phyloP scores from a whole-genome alignment of 176 grass and related monocot species.

The Juncus inflexus region DNA sequence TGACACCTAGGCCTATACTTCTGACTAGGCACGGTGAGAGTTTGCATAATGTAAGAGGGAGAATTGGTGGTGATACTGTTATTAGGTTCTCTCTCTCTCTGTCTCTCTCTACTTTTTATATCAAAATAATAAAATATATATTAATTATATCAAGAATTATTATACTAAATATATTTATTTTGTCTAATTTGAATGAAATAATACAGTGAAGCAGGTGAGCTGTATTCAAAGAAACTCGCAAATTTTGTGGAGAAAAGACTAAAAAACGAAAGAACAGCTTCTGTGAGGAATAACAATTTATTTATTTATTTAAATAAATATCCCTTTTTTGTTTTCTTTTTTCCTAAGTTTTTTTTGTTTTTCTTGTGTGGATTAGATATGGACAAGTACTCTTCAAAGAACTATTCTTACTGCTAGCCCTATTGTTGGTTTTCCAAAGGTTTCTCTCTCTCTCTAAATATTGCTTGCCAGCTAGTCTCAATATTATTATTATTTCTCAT shows the following conservation, averaged over 20 bases:
- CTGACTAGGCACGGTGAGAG: constrained; percentile 98
- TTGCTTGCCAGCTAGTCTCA: too few relatives aligned
- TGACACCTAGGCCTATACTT: constrained; percentile 87
- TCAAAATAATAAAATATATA: constrained; percentile 2
- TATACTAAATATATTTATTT: constrained; percentile 22
- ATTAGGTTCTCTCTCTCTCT: constrained; percentile 61
- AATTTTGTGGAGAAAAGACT: constrained; percentile 93
- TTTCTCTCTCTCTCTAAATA: constrained; percentile 24
- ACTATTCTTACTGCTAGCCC: constrained; percentile 87
- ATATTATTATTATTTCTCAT: too few relatives aligned
- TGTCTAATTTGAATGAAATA: constrained; percentile 23
- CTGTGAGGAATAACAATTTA: constrained; percentile 47
- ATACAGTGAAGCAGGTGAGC: constrained; percentile 83
- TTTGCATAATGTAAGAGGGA: constrained; percentile 89
- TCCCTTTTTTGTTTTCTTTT: constrained; percentile 1
- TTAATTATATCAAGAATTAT: constrained; percentile 18
- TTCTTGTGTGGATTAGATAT: constrained; percentile 54
- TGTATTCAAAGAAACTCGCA: constrained; percentile 87
- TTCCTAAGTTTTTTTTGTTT: constrained; percentile 15
- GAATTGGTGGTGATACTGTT: constrained; percentile 90
- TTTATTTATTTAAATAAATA: constrained; percentile 3
- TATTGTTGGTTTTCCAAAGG: constrained; percentile 98
- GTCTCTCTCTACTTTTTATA: too few relatives aligned
- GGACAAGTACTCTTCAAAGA: constrained; percentile 98
- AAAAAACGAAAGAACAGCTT: constrained; percentile 83